phyloP scores from a whole-genome alignment of 2,329 filamentous ascomycete genomes.

The Erysiphe neolycopersici region DNA sequence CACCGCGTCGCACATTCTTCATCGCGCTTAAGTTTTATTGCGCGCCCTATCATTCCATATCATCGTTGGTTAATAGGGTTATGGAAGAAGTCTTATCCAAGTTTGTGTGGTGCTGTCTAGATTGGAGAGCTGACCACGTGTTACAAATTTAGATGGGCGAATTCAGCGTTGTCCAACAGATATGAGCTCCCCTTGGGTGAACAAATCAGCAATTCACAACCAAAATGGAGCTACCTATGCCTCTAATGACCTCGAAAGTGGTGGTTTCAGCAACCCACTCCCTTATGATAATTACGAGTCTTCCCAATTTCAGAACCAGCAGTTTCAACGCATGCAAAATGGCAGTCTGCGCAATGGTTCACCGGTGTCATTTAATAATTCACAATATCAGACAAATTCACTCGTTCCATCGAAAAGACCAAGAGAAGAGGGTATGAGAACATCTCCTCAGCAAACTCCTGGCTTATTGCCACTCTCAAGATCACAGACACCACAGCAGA shows the following conservation, averaged over 20 bases:
- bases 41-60: slow-evolving; percentile 8
- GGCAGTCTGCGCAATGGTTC: slow-evolving; percentile 62
- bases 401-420: slow-evolving; percentile 78
- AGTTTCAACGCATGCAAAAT: slow-evolving; percentile 40
- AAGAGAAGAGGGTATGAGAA: slow-evolving; percentile 60
- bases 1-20: slow-evolving; percentile 11
- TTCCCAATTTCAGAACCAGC: slow-evolving; percentile 21
- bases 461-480: slow-evolving; percentile 56
- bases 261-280: slow-evolving; percentile 27
- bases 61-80: slow-evolving; percentile 3
- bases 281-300: slow-evolving; percentile 41
- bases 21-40: slow-evolving; percentile 9
- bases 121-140: slow-evolving; percentile 9
- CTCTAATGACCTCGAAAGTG: slow-evolving; percentile 30
- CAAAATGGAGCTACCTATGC: slow-evolving; percentile 41
- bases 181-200: slow-evolving; percentile 45
- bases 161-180: slow-evolving; percentile 19
- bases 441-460: slow-evolving; percentile 52
- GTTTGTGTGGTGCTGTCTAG: neutral
- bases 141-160: slow-evolving; percentile 13
- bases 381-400: slow-evolving; percentile 59
- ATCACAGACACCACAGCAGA: slow-evolving; percentile 74
- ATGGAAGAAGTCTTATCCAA: slow-evolving; percentile 5
- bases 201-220: slow-evolving; percentile 38
- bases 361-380: slow-evolving; percentile 43